These are phyloP conservation scores for Spergularia marina DNA, from an alignment of 148 eudicot genomes.

Conservation along the genomic window DNA sequence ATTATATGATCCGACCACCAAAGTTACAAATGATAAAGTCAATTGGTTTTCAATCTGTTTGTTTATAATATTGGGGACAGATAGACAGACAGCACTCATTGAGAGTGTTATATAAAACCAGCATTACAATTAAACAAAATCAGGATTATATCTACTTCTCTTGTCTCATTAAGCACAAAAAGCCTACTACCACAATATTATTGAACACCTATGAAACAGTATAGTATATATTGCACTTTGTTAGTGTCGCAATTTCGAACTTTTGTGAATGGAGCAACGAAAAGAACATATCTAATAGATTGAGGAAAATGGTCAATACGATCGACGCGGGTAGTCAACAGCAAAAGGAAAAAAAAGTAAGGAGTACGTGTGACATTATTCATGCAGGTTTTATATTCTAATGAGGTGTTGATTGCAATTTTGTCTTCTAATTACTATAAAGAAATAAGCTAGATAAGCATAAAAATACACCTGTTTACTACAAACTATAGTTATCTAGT, in stretches of 20 bases:
- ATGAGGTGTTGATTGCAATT: constrained; percentile 2
- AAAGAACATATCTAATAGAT: no score
- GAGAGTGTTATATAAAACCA: background rate
- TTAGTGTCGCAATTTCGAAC: no score
- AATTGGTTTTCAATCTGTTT: background rate
- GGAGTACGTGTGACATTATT: no score
- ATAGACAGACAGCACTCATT: constrained; percentile 17
- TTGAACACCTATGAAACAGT: constrained; percentile 21
- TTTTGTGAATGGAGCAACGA: no score
- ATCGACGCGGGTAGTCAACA: no score
- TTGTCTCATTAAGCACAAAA: constrained; percentile 28
- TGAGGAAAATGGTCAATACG: no score
- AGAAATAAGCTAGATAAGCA: no score
- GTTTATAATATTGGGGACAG: background rate
- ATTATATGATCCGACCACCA: background rate
- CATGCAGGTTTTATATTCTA: background rate
- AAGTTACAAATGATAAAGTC: background rate
- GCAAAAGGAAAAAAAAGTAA: no score
- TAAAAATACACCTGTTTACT: no score
- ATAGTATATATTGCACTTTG: no score
- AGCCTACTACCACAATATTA: constrained; percentile 8
- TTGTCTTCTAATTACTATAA: background rate
- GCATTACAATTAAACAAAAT: background rate
- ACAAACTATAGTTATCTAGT: no score
- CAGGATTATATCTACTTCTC: background rate